Evolutionary conservation across 768 basidiomycete species (phyloP).

Genomic region (Termitomyces eurrhizus): DNA sequence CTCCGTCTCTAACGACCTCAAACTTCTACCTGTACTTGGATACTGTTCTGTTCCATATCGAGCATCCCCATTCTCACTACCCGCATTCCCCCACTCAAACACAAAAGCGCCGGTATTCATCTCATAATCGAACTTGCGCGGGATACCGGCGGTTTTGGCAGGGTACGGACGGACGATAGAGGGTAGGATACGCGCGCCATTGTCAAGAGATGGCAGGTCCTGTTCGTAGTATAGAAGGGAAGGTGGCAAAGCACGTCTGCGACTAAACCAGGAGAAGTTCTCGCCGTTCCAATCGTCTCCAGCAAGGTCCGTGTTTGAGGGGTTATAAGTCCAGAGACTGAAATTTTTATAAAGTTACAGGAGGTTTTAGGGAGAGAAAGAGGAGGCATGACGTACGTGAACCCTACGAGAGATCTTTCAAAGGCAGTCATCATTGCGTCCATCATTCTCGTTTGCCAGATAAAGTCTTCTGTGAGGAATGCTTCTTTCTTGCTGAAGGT

Average conservation of each 20-base stretch:
- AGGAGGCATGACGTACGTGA: conserved; percentile 68
- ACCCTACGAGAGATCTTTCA: conserved; percentile 73
- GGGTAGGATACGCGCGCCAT: conserved; percentile 73
- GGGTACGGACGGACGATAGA: conserved; percentile 89
- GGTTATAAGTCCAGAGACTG: conserved; percentile 95
- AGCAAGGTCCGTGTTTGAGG: conserved; percentile 67
- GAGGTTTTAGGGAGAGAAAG: neutral
- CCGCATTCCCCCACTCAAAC: conserved; percentile 59
- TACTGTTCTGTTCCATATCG: neutral
- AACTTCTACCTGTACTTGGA: neutral
- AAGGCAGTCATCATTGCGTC: conserved; percentile 86
- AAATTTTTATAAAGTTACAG: neutral
- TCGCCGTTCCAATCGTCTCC: conserved; percentile 97
- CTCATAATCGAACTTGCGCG: conserved; percentile 70
- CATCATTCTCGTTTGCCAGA: conserved; percentile 89
- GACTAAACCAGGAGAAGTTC: conserved; percentile 94
- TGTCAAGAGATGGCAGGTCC: conserved; percentile 68
- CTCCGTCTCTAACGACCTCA: conserved; percentile 67
- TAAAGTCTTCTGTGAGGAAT: conserved; percentile 68
- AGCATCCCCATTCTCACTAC: conserved; percentile 6
- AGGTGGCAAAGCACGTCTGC: conserved; percentile 50
- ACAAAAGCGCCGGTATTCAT: conserved; percentile 65
- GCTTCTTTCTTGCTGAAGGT: conserved; percentile 59
- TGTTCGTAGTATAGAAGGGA: conserved; percentile 57
- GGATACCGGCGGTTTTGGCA: conserved; percentile 85